Percentiles rank a stretch among this genome's conserved stretches.
phyloP scores from a whole-genome alignment of 2,329 filamentous ascomycete genomes.

The Calonectria naviculata region DNA sequence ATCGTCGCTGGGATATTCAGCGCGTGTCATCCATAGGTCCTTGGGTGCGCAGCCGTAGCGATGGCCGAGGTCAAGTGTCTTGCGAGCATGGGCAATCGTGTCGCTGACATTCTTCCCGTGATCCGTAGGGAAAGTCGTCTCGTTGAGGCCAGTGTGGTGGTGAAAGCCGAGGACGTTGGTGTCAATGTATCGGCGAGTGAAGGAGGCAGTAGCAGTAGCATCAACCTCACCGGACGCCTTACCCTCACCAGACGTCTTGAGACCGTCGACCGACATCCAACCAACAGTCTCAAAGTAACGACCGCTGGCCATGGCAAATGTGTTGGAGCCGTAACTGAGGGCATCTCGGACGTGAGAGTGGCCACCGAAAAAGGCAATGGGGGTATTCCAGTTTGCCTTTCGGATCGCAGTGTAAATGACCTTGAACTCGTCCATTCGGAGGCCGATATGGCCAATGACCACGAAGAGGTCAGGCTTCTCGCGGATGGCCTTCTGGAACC shows the following conservation, averaged over 20 bases:
- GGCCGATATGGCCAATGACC: conserved; percentile 85
- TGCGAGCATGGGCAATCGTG: conserved; percentile 76
- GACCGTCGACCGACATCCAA: conserved; percentile 86
- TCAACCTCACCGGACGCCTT: conserved; percentile 46
- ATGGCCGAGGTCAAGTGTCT: conserved; percentile 77
- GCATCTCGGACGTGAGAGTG: conserved; percentile 92
- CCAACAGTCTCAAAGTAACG: conserved; percentile 96
- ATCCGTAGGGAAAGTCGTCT: conserved; percentile 79
- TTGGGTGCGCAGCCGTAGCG: conserved; percentile 85
- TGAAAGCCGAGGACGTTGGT: conserved; percentile 90
- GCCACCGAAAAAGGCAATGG: conserved; percentile 92
- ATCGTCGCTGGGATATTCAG: conserved; percentile 76
- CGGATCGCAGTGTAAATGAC: conserved; percentile 84
- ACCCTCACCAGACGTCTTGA: conserved; percentile 49
- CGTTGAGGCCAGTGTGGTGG: conserved; percentile 81
- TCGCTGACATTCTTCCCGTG: conserved; percentile 78
- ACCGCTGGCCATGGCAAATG: conserved; percentile 86
- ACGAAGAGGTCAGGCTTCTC: conserved; percentile 90
- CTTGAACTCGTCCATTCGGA: conserved; percentile 83
- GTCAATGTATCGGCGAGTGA: conserved; percentile 88
- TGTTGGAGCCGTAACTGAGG: conserved; percentile 79
- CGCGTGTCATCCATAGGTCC: conserved; percentile 84
- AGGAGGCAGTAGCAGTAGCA: conserved; percentile 60
- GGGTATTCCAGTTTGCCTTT: conserved; percentile 79
- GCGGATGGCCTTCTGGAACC: conserved; percentile 89